Evolutionary conservation across 2,329 filamentous ascomycete species (phyloP).

Genomic region (Mycocentrospora acerina): DNA sequence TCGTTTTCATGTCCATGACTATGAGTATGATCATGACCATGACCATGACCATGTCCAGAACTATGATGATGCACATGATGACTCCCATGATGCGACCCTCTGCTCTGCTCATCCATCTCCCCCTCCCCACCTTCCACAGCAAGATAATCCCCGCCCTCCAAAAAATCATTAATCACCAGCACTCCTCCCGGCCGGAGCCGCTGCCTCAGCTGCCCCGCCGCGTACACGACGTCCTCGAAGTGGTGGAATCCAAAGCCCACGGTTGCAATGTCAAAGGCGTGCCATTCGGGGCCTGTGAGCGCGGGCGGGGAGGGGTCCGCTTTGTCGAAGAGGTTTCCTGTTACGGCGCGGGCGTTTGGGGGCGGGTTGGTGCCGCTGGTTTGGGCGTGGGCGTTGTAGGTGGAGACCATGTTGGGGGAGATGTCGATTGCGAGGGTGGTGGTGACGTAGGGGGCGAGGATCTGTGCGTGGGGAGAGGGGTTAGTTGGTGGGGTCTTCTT

Average conservation of each 20-base stretch:
- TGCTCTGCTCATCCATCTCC: constrained; percentile 19
- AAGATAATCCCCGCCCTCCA: constrained; percentile 53
- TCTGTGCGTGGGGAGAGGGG: constrained; percentile 39
- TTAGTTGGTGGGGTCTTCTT: neutral
- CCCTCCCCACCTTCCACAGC: constrained; percentile 29
- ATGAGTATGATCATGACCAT: constrained; percentile 15
- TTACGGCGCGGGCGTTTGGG: constrained; percentile 29
- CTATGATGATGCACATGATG: constrained; percentile 9
- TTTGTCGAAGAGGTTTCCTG: constrained; percentile 42
- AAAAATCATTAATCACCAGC: constrained; percentile 68
- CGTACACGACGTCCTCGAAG: constrained; percentile 61
- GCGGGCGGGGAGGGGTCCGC: constrained; percentile 17
- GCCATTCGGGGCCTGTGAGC: constrained; percentile 33
- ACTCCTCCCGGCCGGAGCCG: constrained; percentile 67
- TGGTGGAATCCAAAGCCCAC: constrained; percentile 51
- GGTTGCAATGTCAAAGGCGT: constrained; percentile 46
- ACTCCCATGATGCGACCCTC: constrained; percentile 25
- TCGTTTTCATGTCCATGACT: constrained; percentile 8
- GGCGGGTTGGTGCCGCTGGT: constrained; percentile 15
- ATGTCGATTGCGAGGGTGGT: constrained; percentile 69
- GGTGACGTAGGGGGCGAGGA: constrained; percentile 62
- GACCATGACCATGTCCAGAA: constrained; percentile 24
- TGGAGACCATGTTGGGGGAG: constrained; percentile 67
- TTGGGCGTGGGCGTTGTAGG: constrained; percentile 63
- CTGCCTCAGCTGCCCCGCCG: constrained; percentile 60